Evolutionary conservation across 257 asterid genomes (phyloP).

Genomic region (Solanum pimpinellifolium): DNA sequence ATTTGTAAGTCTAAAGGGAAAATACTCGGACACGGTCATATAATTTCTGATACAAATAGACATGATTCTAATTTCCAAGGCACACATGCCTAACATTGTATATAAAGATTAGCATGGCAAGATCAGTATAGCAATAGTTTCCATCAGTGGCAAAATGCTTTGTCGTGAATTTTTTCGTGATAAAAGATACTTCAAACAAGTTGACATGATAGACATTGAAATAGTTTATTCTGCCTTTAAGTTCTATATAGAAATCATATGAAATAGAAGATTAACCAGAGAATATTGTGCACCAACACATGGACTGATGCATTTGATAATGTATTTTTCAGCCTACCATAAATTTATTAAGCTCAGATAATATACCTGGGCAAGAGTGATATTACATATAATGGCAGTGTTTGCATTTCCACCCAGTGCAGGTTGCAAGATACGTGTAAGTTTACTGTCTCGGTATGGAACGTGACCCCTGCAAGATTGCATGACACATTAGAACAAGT

Average conservation of each 20-base stretch:
- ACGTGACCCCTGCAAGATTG: constrained; percentile 83
- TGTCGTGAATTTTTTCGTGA: background rate
- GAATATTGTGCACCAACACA: background rate
- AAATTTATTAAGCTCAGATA: background rate
- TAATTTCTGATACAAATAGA: background rate
- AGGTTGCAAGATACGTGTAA: constrained; percentile 93
- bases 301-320: background rate
- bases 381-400: constrained; percentile 95
- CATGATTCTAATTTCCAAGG: background rate
- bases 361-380: constrained; percentile 92
- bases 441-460: constrained; percentile 97
- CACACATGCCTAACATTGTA: background rate
- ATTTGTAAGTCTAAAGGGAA: background rate
- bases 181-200: background rate
- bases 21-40: background rate
- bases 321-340: background rate
- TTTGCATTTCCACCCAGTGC: constrained; percentile 98
- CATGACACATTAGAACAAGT: constrained; percentile 1
- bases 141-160: background rate
- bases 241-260: background rate
- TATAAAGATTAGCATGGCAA: background rate
- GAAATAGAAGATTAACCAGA: background rate
- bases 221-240: background rate
- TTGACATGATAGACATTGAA: background rate
- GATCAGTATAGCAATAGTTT: background rate